These are phyloP conservation scores for Xylariaceae sp. DNA, from an alignment of 2,329 filamentous ascomycete species.

Conservation along the genomic window DNA sequence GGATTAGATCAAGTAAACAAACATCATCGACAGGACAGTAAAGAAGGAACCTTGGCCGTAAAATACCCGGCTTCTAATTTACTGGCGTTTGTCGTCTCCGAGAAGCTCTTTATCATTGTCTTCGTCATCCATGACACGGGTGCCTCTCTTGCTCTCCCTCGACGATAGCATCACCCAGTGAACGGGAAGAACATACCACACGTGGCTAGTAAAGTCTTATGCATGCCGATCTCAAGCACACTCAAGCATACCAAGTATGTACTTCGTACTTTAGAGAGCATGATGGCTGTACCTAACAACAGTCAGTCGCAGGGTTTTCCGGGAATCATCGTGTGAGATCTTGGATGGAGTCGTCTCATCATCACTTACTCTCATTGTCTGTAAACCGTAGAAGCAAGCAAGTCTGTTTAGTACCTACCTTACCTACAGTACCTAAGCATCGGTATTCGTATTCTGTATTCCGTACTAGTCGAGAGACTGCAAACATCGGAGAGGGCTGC, in stretches of 20 bases:
- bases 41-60: constrained; percentile 44
- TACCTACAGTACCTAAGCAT: neutral
- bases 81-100: constrained; percentile 35
- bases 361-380: neutral
- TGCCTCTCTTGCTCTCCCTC: constrained; percentile 1
- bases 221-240: no score
- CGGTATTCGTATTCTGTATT: neutral
- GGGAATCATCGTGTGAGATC: neutral
- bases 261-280: neutral
- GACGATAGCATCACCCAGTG: neutral
- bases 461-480: neutral
- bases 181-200: neutral
- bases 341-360: neutral
- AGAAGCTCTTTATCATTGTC: constrained; percentile 31
- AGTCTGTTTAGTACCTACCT: neutral
- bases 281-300: neutral
- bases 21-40: constrained; percentile 39
- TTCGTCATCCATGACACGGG: constrained; percentile 33
- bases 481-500: neutral
- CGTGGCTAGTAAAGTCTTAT: neutral
- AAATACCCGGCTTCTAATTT: constrained; percentile 45
- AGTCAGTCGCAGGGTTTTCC: neutral
- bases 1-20: constrained; percentile 62
- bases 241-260: neutral
- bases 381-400: neutral